These are phyloP conservation scores for Acer saccharum DNA, from an alignment of 345 rosid species.

Conservation along the genomic window DNA sequence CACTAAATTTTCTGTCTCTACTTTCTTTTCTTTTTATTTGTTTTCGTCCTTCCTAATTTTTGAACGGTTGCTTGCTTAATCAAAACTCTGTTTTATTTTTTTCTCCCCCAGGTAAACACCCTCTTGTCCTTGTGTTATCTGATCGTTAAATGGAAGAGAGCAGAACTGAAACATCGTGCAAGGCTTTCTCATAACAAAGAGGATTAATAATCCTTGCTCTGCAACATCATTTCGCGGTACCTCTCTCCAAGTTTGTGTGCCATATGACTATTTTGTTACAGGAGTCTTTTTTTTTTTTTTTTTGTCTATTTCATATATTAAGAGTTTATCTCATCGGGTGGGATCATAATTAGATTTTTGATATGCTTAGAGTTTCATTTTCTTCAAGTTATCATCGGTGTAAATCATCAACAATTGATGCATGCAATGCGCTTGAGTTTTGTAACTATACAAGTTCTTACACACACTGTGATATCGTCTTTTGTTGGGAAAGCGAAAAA, in stretches of 20 bases:
- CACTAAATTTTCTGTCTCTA: slow-evolving; percentile 6
- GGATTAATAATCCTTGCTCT: slow-evolving; percentile 47
- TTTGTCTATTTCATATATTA: not conserved
- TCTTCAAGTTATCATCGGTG: not conserved
- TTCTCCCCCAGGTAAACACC: slow-evolving; percentile 71
- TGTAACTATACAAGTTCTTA: not conserved
- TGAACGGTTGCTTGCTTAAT: not conserved
- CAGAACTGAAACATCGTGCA: slow-evolving; percentile 93
- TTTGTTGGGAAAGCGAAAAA: not conserved
- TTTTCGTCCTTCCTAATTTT: not conserved
- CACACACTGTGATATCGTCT: not conserved
- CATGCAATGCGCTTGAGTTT: not conserved
- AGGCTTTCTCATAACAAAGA: slow-evolving; percentile 69
- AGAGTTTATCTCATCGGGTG: not conserved
- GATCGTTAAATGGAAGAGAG: slow-evolving; percentile 91
- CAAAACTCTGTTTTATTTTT: slow-evolving; percentile 10
- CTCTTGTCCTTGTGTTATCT: slow-evolving; percentile 76
- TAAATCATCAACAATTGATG: slow-evolving; percentile 6
- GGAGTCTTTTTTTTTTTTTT: not conserved
- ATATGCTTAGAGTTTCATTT: not conserved
- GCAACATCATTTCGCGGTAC: not conserved
- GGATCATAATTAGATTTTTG: not conserved
- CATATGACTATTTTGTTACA: not conserved
- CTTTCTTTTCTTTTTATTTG: not conserved
- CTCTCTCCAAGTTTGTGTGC: not conserved